Conservation (phyloP, 208 protist species). For the Leishmania gerbilli region DNA sequence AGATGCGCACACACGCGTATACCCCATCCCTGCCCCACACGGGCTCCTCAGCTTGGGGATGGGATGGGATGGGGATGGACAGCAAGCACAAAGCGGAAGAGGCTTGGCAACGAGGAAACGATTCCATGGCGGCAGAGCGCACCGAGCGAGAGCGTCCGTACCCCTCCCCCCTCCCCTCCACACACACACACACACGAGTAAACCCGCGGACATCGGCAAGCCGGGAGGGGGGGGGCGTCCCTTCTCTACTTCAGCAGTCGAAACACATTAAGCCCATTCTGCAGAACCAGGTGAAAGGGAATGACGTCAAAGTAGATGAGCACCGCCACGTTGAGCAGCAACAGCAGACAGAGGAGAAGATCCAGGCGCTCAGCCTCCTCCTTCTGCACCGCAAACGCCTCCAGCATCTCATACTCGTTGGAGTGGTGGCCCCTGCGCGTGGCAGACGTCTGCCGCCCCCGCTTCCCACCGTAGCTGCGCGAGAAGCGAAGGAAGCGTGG, state of each 20-base stretch:
- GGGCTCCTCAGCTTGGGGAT: neutral
- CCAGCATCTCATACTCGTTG: slow-evolving; percentile 31
- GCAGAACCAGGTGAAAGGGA: slow-evolving; percentile 40
- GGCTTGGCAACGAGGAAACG: neutral
- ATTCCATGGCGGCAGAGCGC: neutral
- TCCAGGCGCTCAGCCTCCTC: slow-evolving; percentile 47
- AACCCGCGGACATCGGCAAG: neutral
- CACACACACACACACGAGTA: neutral
- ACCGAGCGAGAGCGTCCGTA: neutral
- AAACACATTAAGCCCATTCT: slow-evolving; percentile 38
- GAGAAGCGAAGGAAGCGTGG: slow-evolving; percentile 28
- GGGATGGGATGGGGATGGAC: neutral
- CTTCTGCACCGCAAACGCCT: slow-evolving; percentile 43
- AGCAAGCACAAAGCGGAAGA: neutral
- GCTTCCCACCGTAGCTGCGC: slow-evolving; percentile 1
- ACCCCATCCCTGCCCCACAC: neutral
- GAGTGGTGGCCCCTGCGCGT: neutral
- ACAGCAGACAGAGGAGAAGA: slow-evolving; percentile 34
- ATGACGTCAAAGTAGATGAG: slow-evolving; percentile 44
- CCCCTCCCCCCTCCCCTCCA: neutral
- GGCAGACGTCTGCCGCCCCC: neutral
- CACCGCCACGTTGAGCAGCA: slow-evolving; percentile 43
- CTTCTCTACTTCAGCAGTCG: slow-evolving; percentile 36
- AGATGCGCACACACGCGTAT: neutral
- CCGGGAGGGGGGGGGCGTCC: too few species aligned